phyloP scores from a whole-genome alignment of 345 rosid species.

The Punica granatum region DNA sequence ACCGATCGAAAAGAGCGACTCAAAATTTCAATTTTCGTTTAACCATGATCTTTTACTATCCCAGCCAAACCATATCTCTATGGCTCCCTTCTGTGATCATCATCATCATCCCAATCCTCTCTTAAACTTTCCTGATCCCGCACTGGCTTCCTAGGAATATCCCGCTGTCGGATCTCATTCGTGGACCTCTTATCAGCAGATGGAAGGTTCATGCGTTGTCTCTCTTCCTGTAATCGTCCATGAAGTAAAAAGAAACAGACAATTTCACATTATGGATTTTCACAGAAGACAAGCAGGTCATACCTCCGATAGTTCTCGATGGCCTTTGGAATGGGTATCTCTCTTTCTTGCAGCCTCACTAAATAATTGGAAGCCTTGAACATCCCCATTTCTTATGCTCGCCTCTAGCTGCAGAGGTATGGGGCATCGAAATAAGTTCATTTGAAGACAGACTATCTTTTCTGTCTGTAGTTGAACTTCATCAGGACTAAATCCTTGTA shows the following conservation, averaged over 20 bases:
- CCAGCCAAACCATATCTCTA: too few species aligned
- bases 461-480: neutral
- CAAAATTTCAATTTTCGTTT: neutral
- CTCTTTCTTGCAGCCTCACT: slow-evolving; percentile 20
- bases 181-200: slow-evolving; percentile 26
- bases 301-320: slow-evolving; percentile 24
- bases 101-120: slow-evolving; percentile 31
- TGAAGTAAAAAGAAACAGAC: neutral
- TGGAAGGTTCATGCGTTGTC: slow-evolving; percentile 27
- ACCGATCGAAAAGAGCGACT: neutral
- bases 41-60: too few species aligned
- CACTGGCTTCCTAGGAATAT: slow-evolving; percentile 22
- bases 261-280: neutral
- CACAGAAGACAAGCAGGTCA: neutral
- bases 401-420: slow-evolving; percentile 57
- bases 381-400: slow-evolving; percentile 75
- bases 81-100: slow-evolving; percentile 2
- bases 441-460: neutral
- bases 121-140: slow-evolving; percentile 22
- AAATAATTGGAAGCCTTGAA: slow-evolving; percentile 53
- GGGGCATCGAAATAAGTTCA: neutral
- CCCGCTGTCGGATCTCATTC: slow-evolving; percentile 22
- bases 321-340: slow-evolving; percentile 19
- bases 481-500: neutral
- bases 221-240: slow-evolving; percentile 24